These are phyloP conservation scores for Pichia sp. DNA, from an alignment of 1,139 yeast genomes.

Conservation along the genomic window DNA sequence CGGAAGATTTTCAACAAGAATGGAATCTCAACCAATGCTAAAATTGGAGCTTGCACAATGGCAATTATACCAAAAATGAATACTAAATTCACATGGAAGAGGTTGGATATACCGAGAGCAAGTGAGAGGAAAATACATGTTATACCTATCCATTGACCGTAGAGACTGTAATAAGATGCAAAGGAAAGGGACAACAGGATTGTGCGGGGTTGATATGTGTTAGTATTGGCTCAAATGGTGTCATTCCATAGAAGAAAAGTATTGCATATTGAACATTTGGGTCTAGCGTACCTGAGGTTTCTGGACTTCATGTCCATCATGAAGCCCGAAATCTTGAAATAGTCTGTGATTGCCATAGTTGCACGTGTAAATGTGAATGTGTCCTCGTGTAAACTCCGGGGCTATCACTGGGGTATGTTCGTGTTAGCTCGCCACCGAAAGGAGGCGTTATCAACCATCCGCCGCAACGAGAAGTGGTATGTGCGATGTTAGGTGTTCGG, in stretches of 20 bases:
- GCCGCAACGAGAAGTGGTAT: no score
- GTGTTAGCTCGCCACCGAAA: no score
- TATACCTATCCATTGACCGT: slow-evolving; percentile 72
- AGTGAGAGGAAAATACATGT: slow-evolving; percentile 69
- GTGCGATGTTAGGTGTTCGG: no score
- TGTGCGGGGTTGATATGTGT: neutral
- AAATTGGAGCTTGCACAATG: slow-evolving; percentile 74
- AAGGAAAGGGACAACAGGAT: neutral
- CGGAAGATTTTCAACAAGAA: slow-evolving; percentile 87
- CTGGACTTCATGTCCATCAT: slow-evolving; percentile 58
- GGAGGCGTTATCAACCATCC: no score
- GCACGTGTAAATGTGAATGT: no score
- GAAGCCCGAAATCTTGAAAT: slow-evolving; percentile 50
- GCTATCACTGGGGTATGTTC: no score
- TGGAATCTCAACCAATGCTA: slow-evolving; percentile 87
- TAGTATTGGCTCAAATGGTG: neutral
- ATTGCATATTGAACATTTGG: slow-evolving; percentile 6
- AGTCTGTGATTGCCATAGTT: slow-evolving; percentile 37
- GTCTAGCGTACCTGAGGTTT: slow-evolving; percentile 52
- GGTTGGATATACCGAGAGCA: slow-evolving; percentile 86
- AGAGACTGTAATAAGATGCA: slow-evolving; percentile 33
- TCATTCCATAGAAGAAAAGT: neutral
- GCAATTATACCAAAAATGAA: slow-evolving; percentile 79
- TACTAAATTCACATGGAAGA: slow-evolving; percentile 77
- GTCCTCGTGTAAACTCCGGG: no score